Base-by-base conservation (phyloP, 73 alveolate genomes). In the Tetrahymena borealis region DNA sequence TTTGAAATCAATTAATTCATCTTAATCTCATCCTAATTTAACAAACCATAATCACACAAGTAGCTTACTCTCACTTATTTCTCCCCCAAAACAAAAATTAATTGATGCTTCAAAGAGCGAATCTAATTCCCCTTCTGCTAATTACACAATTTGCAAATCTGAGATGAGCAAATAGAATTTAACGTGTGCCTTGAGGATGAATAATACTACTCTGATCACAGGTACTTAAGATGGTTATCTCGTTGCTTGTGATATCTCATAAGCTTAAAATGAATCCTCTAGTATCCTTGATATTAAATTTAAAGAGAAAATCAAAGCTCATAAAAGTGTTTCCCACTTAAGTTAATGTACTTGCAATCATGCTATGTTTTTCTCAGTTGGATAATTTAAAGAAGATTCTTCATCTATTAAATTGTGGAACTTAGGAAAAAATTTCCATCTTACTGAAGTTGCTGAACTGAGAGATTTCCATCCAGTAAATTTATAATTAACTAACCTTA, bases 171-270 rank as follows among this genome's bases (percentile, higher is more conserved):
- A 60, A 60, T 32, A 60, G 1, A 60, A 60, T 60, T 2, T 60
- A 3, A 60, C 85, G 4, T 60, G 85, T 60, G 85, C 35, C 38
- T 60, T 60, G 35, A 60, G 10, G 28, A 60, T 60, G 85, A 60
- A 60, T 24, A n/a, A n/a, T 60, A 9, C n/a, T 60, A n/a, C 28
- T 1, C 9, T 60, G 38, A 28, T 60, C 18, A 60, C 85, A 60
- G 85, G 85, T 60, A 60, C 85, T 60, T n/a, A 60, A 60, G 85
- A 60, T 60, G 85, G 85, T 60, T 60, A 60, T 60, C n/a, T 60
- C 6, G 2, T 60, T 6, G 33, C 85, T 60, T 60, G 85, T 60
- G 33, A 60, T 24, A 0, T 20, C 1, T 60, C 85, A 2, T 60
- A 60, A 60, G 1, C 85, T 60, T 6, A 3, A 60, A 24, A 32